Conservation (phyloP, 441 rosid species). For the Jatropha podagrica region DNA sequence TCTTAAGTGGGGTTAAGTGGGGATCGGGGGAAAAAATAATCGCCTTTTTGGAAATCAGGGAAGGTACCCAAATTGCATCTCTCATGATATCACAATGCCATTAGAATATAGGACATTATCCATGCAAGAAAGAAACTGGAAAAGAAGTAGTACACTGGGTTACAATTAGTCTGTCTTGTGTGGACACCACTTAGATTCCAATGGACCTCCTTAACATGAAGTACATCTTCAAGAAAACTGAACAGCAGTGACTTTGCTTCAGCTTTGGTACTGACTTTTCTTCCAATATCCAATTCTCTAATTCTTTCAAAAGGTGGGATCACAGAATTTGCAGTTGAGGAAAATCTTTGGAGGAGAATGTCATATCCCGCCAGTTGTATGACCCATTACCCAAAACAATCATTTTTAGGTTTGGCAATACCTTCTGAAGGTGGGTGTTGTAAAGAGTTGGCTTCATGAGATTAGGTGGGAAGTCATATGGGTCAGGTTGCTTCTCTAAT, state of each 20-base stretch:
- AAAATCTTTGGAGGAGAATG: not conserved
- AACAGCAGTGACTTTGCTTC: not conserved
- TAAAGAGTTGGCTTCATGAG: not conserved
- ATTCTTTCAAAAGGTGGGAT: not conserved
- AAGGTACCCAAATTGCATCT: not conserved
- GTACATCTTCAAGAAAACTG: not conserved
- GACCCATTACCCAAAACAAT: not conserved
- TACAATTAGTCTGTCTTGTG: not conserved
- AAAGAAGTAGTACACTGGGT: not conserved
- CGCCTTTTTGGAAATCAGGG: not conserved
- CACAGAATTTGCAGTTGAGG: not conserved
- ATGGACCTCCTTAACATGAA: not conserved
- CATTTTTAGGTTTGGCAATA: slow-evolving; percentile 6
- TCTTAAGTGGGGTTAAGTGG: not conserved
- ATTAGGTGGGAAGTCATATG: not conserved
- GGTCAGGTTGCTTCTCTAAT: not conserved
- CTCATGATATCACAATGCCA: not conserved
- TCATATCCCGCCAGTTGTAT: not conserved
- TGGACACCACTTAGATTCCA: not conserved
- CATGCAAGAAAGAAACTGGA: not conserved
- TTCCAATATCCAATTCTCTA: not conserved
- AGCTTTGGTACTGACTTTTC: not conserved
- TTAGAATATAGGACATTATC: not conserved
- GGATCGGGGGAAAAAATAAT: not conserved
- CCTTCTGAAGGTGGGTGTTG: not conserved